Conservation (phyloP, 805 yeast species). For the Metschnikowia proteae region DNA sequence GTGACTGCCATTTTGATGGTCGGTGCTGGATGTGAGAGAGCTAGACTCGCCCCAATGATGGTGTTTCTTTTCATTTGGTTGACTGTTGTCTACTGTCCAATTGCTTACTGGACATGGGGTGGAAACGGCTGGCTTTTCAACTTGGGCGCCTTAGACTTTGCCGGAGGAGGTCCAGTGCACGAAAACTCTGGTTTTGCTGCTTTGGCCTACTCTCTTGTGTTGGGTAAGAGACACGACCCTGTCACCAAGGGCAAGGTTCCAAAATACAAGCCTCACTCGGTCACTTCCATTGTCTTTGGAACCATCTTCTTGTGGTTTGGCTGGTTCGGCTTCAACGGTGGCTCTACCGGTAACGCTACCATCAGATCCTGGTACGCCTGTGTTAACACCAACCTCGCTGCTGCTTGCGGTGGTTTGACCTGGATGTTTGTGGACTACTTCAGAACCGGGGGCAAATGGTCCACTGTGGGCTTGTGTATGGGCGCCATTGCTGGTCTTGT, state of each 20-base stretch:
- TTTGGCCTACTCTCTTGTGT: conserved; percentile 82
- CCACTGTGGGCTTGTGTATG: conserved; percentile 89
- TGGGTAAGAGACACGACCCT: conserved; percentile 91
- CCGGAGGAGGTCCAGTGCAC: conserved; percentile 99
- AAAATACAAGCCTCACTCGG: conserved; percentile 91
- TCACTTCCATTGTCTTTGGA: conserved; percentile 85
- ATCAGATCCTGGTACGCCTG: conserved; percentile 94
- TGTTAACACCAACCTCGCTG: conserved; percentile 91
- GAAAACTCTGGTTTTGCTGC: conserved; percentile 94
- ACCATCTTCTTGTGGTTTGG: conserved; percentile 97
- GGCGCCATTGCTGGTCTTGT: conserved; percentile 94
- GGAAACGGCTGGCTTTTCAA: conserved; percentile 81
- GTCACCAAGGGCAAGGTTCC: conserved; percentile 67
- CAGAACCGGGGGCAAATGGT: conserved; percentile 85
- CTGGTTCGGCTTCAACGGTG: conserved; percentile 99
- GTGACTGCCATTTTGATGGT: conserved; percentile 90
- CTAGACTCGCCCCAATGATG: conserved; percentile 95
- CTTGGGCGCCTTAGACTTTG: conserved; percentile 89
- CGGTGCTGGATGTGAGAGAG: conserved; percentile 98
- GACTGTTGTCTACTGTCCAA: conserved; percentile 92
- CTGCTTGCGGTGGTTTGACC: conserved; percentile 86
- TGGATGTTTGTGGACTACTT: conserved; percentile 92
- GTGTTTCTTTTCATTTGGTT: conserved; percentile 90
- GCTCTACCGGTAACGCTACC: conserved; percentile 90
- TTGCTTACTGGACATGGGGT: conserved; percentile 98